These are phyloP conservation scores for Tulasnella sp. DNA, from an alignment of 768 basidiomycete genomes.

Conservation along the genomic window DNA sequence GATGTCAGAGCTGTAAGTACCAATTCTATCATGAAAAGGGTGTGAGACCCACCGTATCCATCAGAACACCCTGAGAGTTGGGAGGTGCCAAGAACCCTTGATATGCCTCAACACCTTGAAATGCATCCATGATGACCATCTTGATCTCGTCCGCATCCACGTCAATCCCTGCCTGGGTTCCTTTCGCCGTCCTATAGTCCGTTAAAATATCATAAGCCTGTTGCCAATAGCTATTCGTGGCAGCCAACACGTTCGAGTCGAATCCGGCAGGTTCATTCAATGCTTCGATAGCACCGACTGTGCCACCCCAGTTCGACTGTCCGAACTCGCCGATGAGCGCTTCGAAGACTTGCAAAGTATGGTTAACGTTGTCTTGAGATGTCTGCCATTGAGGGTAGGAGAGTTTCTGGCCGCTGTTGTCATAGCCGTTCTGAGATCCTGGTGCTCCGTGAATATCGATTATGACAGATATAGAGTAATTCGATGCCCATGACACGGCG, in stretches of 20 bases:
- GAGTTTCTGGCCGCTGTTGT: conserved; percentile 65
- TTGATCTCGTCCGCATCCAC: conserved; percentile 45
- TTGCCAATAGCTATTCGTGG: conserved; percentile 49
- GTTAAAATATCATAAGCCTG: conserved; percentile 51
- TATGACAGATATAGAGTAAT: conserved; percentile 65
- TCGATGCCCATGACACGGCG: conserved; percentile 56
- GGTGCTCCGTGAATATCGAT: conserved; percentile 77
- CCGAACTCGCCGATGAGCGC: conserved; percentile 52
- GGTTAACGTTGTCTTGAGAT: conserved; percentile 49
- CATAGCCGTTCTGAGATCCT: conserved; percentile 71
- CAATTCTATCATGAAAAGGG: background rate
- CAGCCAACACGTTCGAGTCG: conserved; percentile 31
- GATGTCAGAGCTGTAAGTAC: background rate
- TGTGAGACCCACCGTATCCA: conserved; percentile 33
- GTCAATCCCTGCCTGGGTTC: conserved; percentile 32
- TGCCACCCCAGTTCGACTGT: conserved; percentile 22
- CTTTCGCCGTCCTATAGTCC: conserved; percentile 18
- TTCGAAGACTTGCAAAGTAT: conserved; percentile 51
- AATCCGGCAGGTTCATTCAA: conserved; percentile 73
- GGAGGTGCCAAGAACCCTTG: conserved; percentile 41
- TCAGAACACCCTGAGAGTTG: conserved; percentile 50
- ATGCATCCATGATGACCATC: conserved; percentile 66
- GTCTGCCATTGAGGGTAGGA: conserved; percentile 59
- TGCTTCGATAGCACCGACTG: conserved; percentile 45
- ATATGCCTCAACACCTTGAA: conserved; percentile 66